A percentile compares a stretch with the other conserved stretches of the same genome.
Conservation (phyloP, 352 stramenopile genomes). For the Pythium dissimile region DNA sequence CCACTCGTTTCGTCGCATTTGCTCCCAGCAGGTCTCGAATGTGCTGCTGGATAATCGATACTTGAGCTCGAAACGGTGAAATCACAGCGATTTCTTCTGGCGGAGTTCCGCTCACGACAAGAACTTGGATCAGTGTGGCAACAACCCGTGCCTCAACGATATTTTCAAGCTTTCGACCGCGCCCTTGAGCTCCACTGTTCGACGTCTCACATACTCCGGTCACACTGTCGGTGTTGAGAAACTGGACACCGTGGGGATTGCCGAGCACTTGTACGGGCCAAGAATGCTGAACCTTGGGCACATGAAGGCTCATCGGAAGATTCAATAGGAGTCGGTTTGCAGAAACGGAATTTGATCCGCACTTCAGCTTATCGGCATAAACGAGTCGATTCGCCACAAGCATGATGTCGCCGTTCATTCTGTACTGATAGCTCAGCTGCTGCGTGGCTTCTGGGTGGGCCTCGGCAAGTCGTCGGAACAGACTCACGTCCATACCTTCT, state of each 20-base stretch:
- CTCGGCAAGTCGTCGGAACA: constrained; percentile 92
- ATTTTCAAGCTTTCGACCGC: constrained; percentile 59
- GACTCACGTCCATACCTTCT: constrained; percentile 81
- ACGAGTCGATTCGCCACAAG: constrained; percentile 93
- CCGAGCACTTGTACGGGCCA: constrained; percentile 33
- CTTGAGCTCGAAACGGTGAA: constrained; percentile 92
- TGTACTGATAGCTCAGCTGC: constrained; percentile 97
- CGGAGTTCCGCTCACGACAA: constrained; percentile 52
- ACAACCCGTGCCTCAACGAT: constrained; percentile 71
- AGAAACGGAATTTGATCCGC: constrained; percentile 60
- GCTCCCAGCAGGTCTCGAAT: not conserved
- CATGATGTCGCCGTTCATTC: constrained; percentile 98
- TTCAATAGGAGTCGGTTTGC: constrained; percentile 36
- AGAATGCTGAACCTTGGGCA: not conserved
- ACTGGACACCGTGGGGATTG: constrained; percentile 60
- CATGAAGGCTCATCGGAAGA: constrained; percentile 13
- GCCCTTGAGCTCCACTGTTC: constrained; percentile 1
- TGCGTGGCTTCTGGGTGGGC: constrained; percentile 88
- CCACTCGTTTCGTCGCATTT: constrained; percentile 22
- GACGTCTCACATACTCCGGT: constrained; percentile 9
- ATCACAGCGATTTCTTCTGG: constrained; percentile 87
- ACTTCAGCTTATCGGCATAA: constrained; percentile 93
- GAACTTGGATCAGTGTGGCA: constrained; percentile 54
- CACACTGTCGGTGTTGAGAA: constrained; percentile 79
- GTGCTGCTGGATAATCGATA: constrained; percentile 46